These are phyloP conservation scores for Euphorbia pulcherrima DNA, from an alignment of 345 rosid genomes.

Conservation along the genomic window DNA sequence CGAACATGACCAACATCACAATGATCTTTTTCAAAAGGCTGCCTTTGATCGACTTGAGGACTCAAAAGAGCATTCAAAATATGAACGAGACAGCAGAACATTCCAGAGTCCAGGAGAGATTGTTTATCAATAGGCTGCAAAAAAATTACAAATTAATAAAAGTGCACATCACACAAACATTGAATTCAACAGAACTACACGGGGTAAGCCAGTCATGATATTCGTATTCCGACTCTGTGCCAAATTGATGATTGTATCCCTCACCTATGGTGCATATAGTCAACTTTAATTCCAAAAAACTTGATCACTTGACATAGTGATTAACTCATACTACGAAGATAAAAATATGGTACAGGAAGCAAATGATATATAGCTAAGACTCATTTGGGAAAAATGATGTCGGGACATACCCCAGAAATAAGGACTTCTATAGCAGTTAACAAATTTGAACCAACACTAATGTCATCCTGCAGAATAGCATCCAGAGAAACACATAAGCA, in stretches of 20 bases:
- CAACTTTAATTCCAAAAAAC: background rate
- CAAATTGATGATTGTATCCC: background rate
- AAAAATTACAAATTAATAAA: conserved; percentile 10
- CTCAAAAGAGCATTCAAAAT: conserved; percentile 68
- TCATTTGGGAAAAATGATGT: background rate
- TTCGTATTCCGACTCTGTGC: background rate
- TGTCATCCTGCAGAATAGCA: conserved; percentile 64
- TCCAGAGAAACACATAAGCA: conserved; percentile 21
- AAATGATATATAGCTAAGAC: background rate
- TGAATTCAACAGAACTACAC: background rate
- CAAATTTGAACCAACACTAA: conserved; percentile 87
- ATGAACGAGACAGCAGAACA: conserved; percentile 90
- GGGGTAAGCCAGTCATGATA: background rate
- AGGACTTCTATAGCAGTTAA: conserved; percentile 86
- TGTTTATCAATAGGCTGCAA: conserved; percentile 94
- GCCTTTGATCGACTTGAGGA: conserved; percentile 42
- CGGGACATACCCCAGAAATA: conserved; percentile 71
- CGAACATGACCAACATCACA: conserved; percentile 42
- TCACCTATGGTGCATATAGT: background rate
- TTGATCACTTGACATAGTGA: background rate
- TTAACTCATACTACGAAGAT: background rate
- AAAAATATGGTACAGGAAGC: background rate
- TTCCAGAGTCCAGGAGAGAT: conserved; percentile 97
- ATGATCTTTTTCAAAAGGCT: conserved; percentile 40
- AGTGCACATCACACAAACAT: background rate